Conservation (phyloP, 306 rosid species). For the Sicyos edulis region DNA sequence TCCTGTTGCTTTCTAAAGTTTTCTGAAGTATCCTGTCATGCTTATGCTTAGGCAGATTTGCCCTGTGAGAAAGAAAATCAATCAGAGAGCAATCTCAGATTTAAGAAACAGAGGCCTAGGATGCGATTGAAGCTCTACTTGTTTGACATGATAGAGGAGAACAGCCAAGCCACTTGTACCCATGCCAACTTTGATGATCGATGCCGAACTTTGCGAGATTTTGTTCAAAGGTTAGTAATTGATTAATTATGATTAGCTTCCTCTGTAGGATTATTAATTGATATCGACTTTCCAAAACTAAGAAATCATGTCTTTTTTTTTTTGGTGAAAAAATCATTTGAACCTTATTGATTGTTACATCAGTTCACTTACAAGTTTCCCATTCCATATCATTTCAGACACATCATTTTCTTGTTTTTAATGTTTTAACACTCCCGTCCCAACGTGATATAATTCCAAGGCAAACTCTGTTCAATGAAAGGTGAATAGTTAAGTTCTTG, state of each 20-base stretch:
- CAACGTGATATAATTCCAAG: slow-evolving; percentile 1
- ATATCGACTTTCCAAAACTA: too few relatives aligned
- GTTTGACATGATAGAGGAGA: slow-evolving; percentile 1
- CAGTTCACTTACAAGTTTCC: neutral
- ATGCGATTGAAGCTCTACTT: neutral
- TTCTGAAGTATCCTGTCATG: neutral
- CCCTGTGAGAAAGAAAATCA: neutral
- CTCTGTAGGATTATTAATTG: neutral
- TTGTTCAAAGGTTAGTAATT: slow-evolving; percentile 12
- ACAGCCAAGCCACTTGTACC: neutral
- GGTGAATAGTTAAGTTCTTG: neutral
- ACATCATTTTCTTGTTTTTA: slow-evolving; percentile 14
- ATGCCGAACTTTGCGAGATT: neutral
- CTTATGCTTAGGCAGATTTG: neutral
- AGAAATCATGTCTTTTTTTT: too few relatives aligned
- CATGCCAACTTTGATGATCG: neutral
- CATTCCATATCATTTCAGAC: neutral
- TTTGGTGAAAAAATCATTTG: too few relatives aligned
- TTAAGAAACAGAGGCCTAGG: neutral
- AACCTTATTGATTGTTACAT: neutral
- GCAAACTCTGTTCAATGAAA: neutral
- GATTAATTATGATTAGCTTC: neutral
- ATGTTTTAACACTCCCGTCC: neutral
- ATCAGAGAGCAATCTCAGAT: neutral
- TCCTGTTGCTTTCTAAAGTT: neutral